A percentile compares a stretch with the other conserved stretches of the same genome.
Conservation (phyloP, 2,329 filamentous ascomycete species). For the Beauveria brongniartii region DNA sequence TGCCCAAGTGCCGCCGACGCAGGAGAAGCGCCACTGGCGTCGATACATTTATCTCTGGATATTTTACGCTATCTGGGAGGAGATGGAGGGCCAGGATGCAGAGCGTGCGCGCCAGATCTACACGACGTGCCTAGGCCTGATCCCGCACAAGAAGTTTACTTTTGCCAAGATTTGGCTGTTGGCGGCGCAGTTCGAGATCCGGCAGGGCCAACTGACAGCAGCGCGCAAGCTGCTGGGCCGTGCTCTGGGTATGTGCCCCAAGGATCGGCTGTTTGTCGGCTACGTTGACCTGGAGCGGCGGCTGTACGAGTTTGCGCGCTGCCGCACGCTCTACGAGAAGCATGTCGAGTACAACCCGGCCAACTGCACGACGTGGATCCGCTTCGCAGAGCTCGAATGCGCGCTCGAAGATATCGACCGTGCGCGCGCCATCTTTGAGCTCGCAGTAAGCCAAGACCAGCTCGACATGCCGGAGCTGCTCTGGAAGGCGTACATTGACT, state of each 20-base stretch:
- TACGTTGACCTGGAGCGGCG: slow-evolving; percentile 92
- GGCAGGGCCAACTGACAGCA: slow-evolving; percentile 69
- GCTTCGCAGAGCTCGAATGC: slow-evolving; percentile 87
- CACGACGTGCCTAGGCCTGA: slow-evolving; percentile 73
- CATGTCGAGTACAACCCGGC: slow-evolving; percentile 86
- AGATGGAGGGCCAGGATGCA: slow-evolving; percentile 72
- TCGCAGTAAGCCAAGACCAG: slow-evolving; percentile 72
- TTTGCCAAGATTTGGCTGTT: slow-evolving; percentile 95
- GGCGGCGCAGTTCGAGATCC: slow-evolving; percentile 87
- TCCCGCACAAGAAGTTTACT: slow-evolving; percentile 95
- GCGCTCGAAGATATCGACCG: slow-evolving; percentile 85
- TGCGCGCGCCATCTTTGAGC: slow-evolving; percentile 82
- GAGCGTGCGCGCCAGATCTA: slow-evolving; percentile 84
- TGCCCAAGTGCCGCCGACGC: slow-evolving; percentile 86
- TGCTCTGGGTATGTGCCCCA: slow-evolving; percentile 89
- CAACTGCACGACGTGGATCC: slow-evolving; percentile 92
- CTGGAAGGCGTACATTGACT: slow-evolving; percentile 98
- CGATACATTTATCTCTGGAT: slow-evolving; percentile 97
- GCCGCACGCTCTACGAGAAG: slow-evolving; percentile 87
- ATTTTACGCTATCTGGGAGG: slow-evolving; percentile 94
- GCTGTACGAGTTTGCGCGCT: slow-evolving; percentile 88
- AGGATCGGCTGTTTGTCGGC: slow-evolving; percentile 88
- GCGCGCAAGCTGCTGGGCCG: slow-evolving; percentile 85
- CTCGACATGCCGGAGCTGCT: slow-evolving; percentile 96
- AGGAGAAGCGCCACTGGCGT: slow-evolving; percentile 95